Evolutionary conservation across 352 stramenopile species (phyloP), one percentile per base, ranked within the genome.

Genomic region (Phytophthora cajani): DNA sequence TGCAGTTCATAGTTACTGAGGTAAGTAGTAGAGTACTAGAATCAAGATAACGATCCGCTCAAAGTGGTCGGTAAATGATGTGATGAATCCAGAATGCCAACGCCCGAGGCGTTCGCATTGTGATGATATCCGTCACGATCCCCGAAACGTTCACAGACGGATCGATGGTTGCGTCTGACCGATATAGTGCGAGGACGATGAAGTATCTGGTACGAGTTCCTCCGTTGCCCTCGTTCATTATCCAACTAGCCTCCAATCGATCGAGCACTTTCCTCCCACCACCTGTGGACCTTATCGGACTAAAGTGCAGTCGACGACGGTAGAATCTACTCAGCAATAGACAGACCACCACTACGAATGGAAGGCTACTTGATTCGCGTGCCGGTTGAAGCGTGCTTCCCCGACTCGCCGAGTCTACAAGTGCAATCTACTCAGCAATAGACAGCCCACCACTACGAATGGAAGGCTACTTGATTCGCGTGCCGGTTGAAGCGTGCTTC

Each of bases 361-460:
- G 85, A 93, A 60, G 83, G 85, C 42, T 93, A 82, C 68, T 81
- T 93, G 70, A 88, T 93, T 33, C 85, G 83, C 1, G 58, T 93
- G 25, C 83, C 85, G n/a, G 32, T 67, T 62, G 66, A 68, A 63
- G 66, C 55, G 9, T 73, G 69, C 36, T 74, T 75, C 58, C 59
- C 71, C 10, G 74, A 75, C 8, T 33, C 59, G 1, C 62, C 19
- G 19, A 66, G 14, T 32, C 42, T 30, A 11, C 3, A 50, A 58
- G 14, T 21, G 19, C 58, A 57, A 21, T 49, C 40, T 49, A 49
- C 40, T 49, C 40, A 49, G 40, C 36, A 44, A 44, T n/a, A n/a
- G n/a, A n/a, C 38, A 44, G 38, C n/a, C 42, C 21, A 9, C 17
- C 10, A 23, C 17, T 46, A 50, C 42, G 42, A 50, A 93, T 93